These are phyloP conservation scores for Secale cereale DNA, from an alignment of 176 grass and related monocot species.

Conservation along the genomic window DNA sequence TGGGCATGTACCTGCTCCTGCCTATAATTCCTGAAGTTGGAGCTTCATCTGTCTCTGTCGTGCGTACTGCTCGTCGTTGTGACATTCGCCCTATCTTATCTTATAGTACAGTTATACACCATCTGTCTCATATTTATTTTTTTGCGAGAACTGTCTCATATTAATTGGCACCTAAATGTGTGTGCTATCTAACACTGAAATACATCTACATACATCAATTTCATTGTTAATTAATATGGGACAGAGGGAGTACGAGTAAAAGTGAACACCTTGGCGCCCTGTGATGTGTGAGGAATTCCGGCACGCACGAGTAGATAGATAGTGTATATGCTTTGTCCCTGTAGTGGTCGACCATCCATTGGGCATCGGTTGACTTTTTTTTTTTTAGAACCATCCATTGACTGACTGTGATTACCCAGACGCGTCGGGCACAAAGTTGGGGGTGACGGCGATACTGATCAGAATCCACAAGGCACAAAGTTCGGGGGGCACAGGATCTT, in stretches of 20 bases:
- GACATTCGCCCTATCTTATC: background rate
- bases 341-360: background rate
- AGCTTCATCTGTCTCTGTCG: background rate
- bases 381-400: background rate
- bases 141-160: no score
- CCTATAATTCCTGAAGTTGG: background rate
- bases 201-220: no score
- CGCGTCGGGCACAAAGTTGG: slow-evolving; percentile 22
- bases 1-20: background rate
- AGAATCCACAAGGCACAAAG: slow-evolving; percentile 4
- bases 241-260: no score
- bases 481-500: background rate
- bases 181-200: no score
- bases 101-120: no score
- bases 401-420: background rate
- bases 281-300: background rate
- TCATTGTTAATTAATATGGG: no score
- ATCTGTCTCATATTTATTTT: no score
- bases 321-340: background rate
- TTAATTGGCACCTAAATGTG: no score
- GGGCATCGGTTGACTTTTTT: no score
- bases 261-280: background rate
- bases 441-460: background rate
- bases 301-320: background rate
- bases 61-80: background rate